Evolutionary conservation across 2,329 filamentous ascomycete genomes (phyloP).

Genomic region (Podosphaera fusca): DNA sequence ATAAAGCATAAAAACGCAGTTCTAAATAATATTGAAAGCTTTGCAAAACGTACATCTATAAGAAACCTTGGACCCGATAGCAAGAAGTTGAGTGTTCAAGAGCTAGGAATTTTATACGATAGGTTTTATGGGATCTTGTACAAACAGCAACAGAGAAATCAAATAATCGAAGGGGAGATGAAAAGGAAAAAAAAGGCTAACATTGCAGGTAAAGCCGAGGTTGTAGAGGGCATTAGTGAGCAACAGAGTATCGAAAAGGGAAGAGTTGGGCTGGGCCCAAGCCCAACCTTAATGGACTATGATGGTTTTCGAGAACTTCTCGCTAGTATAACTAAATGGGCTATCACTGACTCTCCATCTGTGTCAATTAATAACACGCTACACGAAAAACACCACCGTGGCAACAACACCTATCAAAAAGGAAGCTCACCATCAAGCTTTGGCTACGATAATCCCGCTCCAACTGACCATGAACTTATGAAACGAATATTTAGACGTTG

Average conservation of each 20-base stretch:
- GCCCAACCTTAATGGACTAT: slow-evolving; percentile 89
- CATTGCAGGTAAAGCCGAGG: slow-evolving; percentile 26
- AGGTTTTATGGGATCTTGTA: slow-evolving; percentile 83
- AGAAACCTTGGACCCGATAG: slow-evolving; percentile 88
- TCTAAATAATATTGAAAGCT: slow-evolving; percentile 86
- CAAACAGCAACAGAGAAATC: slow-evolving; percentile 66
- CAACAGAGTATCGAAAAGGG: slow-evolving; percentile 50
- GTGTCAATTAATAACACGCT: slow-evolving; percentile 25
- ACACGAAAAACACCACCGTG: slow-evolving; percentile 34
- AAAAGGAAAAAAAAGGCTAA: slow-evolving; percentile 40
- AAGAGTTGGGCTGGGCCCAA: slow-evolving; percentile 68
- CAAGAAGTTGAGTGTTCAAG: slow-evolving; percentile 66
- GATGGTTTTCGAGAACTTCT: slow-evolving; percentile 89
- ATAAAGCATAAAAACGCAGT: slow-evolving; percentile 87
- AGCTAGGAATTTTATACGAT: slow-evolving; percentile 79
- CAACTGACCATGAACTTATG: slow-evolving; percentile 89
- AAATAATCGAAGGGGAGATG: slow-evolving; percentile 55
- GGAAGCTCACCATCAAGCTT: slow-evolving; percentile 22
- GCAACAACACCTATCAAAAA: slow-evolving; percentile 25
- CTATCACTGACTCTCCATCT: slow-evolving; percentile 64
- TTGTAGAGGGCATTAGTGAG: slow-evolving; percentile 19
- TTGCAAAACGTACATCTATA: slow-evolving; percentile 90
- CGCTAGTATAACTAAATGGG: slow-evolving; percentile 77
- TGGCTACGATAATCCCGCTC: slow-evolving; percentile 36
- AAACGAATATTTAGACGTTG: slow-evolving; percentile 67